Percentiles rank a stretch among this genome's conserved stretches.
Evolutionary conservation across 202 grass and related monocot genomes (phyloP).

Genomic region (Setaria italica): DNA sequence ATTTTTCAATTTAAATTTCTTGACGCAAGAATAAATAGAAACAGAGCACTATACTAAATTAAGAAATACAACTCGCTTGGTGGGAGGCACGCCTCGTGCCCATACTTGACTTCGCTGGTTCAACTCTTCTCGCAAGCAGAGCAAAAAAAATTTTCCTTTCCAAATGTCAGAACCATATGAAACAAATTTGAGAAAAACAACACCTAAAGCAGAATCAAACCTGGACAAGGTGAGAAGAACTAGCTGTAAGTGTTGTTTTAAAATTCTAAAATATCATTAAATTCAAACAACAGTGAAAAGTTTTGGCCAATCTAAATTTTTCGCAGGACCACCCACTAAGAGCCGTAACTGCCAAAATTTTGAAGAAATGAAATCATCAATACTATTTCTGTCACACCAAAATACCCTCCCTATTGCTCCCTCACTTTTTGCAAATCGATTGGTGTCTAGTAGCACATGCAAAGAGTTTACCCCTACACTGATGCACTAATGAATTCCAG

Average conservation of each 20-base stretch:
- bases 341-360: not conserved
- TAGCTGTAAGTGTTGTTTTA: not conserved
- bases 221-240: not conserved
- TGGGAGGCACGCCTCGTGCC: not conserved
- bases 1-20: not conserved
- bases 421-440: slow-evolving; percentile 3
- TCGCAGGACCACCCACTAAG: not conserved
- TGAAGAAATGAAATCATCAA: not conserved
- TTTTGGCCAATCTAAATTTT: not conserved
- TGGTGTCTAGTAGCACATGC: not conserved
- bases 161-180: slow-evolving; percentile 16
- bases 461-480: not conserved
- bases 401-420: not conserved
- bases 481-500: not conserved
- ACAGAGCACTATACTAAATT: not conserved
- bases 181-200: slow-evolving; percentile 6
- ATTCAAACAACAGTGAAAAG: not conserved
- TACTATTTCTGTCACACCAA: not conserved
- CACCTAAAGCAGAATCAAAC: not conserved
- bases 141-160: not conserved
- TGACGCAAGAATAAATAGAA: slow-evolving; percentile 22
- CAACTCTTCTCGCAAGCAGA: not conserved
- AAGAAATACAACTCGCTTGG: not conserved
- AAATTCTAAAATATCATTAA: not conserved
- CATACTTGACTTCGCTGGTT: not conserved